phyloP scores from a whole-genome alignment of 2,329 filamentous ascomycete species.

The Aspergillus neotritici region DNA sequence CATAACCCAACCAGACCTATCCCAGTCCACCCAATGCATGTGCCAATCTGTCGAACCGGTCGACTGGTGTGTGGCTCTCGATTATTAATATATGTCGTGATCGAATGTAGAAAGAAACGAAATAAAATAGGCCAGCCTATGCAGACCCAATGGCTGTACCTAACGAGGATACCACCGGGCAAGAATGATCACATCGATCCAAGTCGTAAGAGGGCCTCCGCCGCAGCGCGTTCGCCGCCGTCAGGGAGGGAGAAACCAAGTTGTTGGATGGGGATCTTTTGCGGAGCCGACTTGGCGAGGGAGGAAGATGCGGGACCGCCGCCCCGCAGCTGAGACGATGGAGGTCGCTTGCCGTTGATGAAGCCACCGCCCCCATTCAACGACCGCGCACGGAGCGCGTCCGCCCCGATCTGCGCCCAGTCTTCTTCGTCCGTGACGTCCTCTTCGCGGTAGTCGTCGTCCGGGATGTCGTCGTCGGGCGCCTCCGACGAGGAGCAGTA shows the following conservation, averaged over 20 bases:
- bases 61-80: conserved; percentile 11
- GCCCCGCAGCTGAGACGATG: conserved; percentile 19
- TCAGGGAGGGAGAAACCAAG: conserved; percentile 29
- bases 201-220: conserved; percentile 45
- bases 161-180: too few relatives aligned
- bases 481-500: conserved; percentile 74
- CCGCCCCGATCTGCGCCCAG: conserved; percentile 85
- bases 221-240: conserved; percentile 44
- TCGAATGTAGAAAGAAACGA: conserved; percentile 9
- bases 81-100: conserved; percentile 9
- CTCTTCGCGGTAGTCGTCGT: conserved; percentile 74
- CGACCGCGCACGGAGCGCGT: conserved; percentile 66
- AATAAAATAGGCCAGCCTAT: conserved; percentile 13
- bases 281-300: conserved; percentile 38
- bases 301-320: conserved; percentile 34
- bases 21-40: conserved; percentile 18
- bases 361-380: conserved; percentile 43
- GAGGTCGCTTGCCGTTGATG: conserved; percentile 29
- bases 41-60: conserved; percentile 14
- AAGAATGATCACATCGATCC: conserved; percentile 40
- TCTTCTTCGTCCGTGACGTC: conserved; percentile 94
- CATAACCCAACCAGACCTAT: background rate
- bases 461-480: conserved; percentile 57
- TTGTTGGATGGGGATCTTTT: conserved; percentile 30
- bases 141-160: too few relatives aligned